Base-by-base conservation (phyloP, 2,329 filamentous ascomycete species). In the Alternaria consortialis region DNA sequence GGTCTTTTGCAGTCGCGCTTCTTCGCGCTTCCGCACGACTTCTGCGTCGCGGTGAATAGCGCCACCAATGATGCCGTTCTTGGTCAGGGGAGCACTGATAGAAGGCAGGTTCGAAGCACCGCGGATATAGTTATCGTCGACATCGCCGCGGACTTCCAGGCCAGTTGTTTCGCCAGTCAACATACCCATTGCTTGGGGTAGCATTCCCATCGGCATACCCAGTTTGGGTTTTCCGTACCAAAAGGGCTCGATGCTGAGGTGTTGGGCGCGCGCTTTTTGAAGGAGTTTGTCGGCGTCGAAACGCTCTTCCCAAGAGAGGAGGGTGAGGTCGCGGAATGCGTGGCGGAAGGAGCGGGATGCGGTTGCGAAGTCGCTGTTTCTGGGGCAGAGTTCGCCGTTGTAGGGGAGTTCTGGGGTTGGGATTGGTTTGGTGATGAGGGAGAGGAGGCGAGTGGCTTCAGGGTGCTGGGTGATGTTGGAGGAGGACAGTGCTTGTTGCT, bases 251-350 rank as follows among this genome's bases (percentile, higher is more conserved):
- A 66, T 47, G 36, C 43, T 7, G 15, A 68, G 40, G 5, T 46
- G 7, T 5, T 52, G 25, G 0, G 74, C 69, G 32, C 65, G 69
- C 0, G 67, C 34, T 7, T 67, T 66, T 27, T 79, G 73, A 4
- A 71, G 46, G 0, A 37, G 32, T 6, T 56, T 59, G 32, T 69
- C 58, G 12, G 60, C n/a, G 37, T 72, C 67, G 56, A 80, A 66
- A 15, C 82, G 80, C 42, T 80, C 70, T 60, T 80, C 75, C 82
- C 82, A 84, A 3, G 73, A 52, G 1, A 80, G 66, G 2, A 76
- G 68, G 0, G 81, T 82, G 15, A 79, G 70, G 61, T 77, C 74
- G 51, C 71, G 68, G 74, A 83, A 84, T 7, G 72, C 67, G 47
- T 75, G 69, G 46, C 76, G 74, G 73, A 83, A 82, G 46, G 67